Percentiles rank a stretch among this genome's conserved stretches.
These are phyloP conservation scores for Dacryopinax spathularia DNA, from an alignment of 768 basidiomycete species.

Conservation along the genomic window DNA sequence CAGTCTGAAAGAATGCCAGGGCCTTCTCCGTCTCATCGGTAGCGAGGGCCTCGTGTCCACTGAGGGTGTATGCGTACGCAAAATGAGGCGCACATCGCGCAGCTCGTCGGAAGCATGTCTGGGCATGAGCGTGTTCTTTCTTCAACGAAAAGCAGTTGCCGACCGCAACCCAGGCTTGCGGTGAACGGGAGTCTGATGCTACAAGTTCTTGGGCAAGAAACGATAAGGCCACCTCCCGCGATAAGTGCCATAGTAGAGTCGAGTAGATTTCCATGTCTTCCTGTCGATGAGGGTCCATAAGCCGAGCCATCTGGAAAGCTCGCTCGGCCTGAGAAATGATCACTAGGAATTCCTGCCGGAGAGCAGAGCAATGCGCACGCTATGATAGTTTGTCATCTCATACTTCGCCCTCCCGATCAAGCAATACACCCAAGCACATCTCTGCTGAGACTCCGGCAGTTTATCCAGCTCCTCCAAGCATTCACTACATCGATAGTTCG, in stretches of 20 bases:
- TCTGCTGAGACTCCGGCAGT: constrained; percentile 58
- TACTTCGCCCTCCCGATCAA: constrained; percentile 80
- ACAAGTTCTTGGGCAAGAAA: constrained; percentile 87
- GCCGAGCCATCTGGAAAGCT: constrained; percentile 67
- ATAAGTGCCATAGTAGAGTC: constrained; percentile 89
- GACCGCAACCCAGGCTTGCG: constrained; percentile 90
- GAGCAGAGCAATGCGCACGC: constrained; percentile 40
- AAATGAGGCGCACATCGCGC: constrained; percentile 76
- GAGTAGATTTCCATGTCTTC: constrained; percentile 95
- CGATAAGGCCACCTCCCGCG: constrained; percentile 68
- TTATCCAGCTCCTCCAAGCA: constrained; percentile 64
- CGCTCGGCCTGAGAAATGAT: constrained; percentile 55
- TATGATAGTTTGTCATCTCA: constrained; percentile 75
- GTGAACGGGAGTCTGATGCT: constrained; percentile 61
- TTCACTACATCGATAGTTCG: constrained; percentile 58
- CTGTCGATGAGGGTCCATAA: constrained; percentile 77
- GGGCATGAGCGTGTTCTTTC: constrained; percentile 82
- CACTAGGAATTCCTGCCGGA: constrained; percentile 12
- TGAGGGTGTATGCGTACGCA: constrained; percentile 91
- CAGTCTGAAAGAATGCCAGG: constrained; percentile 79
- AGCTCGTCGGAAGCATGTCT: constrained; percentile 88
- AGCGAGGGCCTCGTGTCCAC: constrained; percentile 83
- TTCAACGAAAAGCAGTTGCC: constrained; percentile 93
- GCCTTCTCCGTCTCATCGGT: constrained; percentile 92
- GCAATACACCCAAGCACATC: constrained; percentile 61